Conservation (phyloP, 805 yeast genomes). For the Wickerhamiella domercqiae region DNA sequence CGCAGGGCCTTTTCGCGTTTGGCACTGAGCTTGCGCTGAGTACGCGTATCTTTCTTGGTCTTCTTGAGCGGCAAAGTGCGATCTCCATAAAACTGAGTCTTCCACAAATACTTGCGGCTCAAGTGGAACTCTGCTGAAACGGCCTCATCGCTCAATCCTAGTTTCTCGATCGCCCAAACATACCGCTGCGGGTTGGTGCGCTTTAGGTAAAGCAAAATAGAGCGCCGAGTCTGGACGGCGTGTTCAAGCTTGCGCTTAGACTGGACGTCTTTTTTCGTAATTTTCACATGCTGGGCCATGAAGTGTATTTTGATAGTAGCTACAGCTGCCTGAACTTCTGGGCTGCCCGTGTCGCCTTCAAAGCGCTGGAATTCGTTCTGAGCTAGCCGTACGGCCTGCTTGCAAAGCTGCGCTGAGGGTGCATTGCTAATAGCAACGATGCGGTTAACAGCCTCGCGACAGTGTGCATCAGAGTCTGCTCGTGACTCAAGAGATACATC, state of each 20-base stretch:
- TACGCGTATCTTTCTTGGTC: constrained; percentile 18
- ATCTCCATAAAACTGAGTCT: constrained; percentile 26
- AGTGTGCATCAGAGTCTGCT: constrained; percentile 29
- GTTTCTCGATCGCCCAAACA: constrained; percentile 69
- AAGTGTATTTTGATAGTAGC: constrained; percentile 67
- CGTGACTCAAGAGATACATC: constrained; percentile 8
- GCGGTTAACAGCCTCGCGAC: constrained; percentile 54
- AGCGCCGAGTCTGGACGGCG: constrained; percentile 81
- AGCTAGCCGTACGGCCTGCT: constrained; percentile 49
- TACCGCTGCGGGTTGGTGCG: constrained; percentile 66
- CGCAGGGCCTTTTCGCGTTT: constrained; percentile 17
- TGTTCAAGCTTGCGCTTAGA: constrained; percentile 61
- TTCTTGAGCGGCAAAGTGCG: constrained; percentile 22
- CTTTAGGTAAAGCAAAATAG: constrained; percentile 66
- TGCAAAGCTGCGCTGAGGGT: constrained; percentile 38
- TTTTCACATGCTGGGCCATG: constrained; percentile 56
- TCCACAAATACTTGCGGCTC: constrained; percentile 23
- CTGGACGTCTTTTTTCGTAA: constrained; percentile 55
- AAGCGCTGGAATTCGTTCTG: constrained; percentile 63
- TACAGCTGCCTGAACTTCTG: constrained; percentile 92
- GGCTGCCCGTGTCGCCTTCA: constrained; percentile 86
- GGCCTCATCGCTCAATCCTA: constrained; percentile 73
- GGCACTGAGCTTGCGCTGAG: constrained; percentile 13
- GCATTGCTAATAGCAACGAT: constrained; percentile 64
- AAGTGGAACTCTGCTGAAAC: constrained; percentile 55